Conservation (phyloP, 257 asterid genomes). For the Avicennia marina region DNA sequence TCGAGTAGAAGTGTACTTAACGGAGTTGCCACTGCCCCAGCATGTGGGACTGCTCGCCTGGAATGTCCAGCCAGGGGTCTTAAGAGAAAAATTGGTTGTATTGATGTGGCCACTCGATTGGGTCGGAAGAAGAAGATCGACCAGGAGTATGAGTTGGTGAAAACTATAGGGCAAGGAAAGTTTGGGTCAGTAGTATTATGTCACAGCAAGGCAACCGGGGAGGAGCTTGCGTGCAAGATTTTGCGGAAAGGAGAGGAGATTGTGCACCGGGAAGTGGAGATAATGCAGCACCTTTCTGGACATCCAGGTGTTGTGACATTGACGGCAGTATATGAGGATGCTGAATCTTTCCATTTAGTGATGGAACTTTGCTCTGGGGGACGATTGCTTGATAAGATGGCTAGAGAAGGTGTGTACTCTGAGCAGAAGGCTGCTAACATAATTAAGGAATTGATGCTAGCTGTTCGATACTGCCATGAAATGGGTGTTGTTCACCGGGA, state of each 20-base stretch:
- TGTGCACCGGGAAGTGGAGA: conserved; percentile 90
- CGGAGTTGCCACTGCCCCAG: conserved; percentile 78
- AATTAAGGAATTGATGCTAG: conserved; percentile 76
- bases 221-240: conserved; percentile 81
- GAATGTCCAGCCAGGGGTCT: conserved; percentile 62
- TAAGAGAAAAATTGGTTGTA: conserved; percentile 89
- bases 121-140: conserved; percentile 86
- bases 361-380: conserved; percentile 93
- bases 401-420: conserved; percentile 49
- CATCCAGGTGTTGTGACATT: conserved; percentile 80
- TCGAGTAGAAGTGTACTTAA: conserved; percentile 42
- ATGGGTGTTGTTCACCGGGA: conserved; percentile 95
- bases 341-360: conserved; percentile 69
- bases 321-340: conserved; percentile 78
- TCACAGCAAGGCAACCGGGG: conserved; percentile 55
- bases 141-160: conserved; percentile 56
- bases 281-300: conserved; percentile 94
- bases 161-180: conserved; percentile 65
- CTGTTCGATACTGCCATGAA: conserved; percentile 81
- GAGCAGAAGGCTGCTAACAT: conserved; percentile 72
- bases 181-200: conserved; percentile 79
- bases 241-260: conserved; percentile 76
- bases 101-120: conserved; percentile 67
- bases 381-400: conserved; percentile 82
- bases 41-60: conserved; percentile 50